Base-by-base conservation (phyloP, 768 basidiomycete genomes). In the Clitopilus passeckerianus region DNA sequence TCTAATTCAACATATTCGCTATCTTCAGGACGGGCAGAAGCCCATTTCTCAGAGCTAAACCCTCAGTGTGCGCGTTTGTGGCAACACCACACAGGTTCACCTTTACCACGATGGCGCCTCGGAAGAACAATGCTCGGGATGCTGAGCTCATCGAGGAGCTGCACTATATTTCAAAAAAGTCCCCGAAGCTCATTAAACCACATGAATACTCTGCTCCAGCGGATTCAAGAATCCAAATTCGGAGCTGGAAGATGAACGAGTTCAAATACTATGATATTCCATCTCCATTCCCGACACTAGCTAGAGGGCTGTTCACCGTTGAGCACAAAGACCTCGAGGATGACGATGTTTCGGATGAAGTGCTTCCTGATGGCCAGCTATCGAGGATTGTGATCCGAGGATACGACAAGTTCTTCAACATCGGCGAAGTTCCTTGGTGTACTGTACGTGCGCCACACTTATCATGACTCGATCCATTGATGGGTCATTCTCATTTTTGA, bases 331-430 rank as follows among this genome's bases (percentile, higher is more conserved):
- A 75, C 15, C 63, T 50, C 10, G 61, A 57, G 16, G 59, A 63
- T 6, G 63, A 37, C 14, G 64, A 56, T 14, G 58, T 20, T 33
- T 41, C 55, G 24, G 60, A 56, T 1, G 67, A 71, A 44, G 46
- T 23, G 18, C 46, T 50, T 22, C 46, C 46, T n/a, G 46, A 50
- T 50, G 46, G 22, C 22, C 70, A 67, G 37, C 74, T 70, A 44
- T 69, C 79, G 60, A 75, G 86, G 58, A 95, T 99, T 59, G 86
- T 97, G 1, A 89, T 83, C 0, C 77, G 97, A 52, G 97, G 96
- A 0, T 98, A 99, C 69, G 97, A 98, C 77, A 99, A 99, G 76
- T 98, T 99, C 74, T 98, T 98, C 79, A 98, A 97, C 69, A 92
- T 97, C 30, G 92, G 88, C 3, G 97, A 99, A 71, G 93, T 98